phyloP scores from a whole-genome alignment of 371 early-diverging fungal species.

The Mucor lusitanicus region DNA sequence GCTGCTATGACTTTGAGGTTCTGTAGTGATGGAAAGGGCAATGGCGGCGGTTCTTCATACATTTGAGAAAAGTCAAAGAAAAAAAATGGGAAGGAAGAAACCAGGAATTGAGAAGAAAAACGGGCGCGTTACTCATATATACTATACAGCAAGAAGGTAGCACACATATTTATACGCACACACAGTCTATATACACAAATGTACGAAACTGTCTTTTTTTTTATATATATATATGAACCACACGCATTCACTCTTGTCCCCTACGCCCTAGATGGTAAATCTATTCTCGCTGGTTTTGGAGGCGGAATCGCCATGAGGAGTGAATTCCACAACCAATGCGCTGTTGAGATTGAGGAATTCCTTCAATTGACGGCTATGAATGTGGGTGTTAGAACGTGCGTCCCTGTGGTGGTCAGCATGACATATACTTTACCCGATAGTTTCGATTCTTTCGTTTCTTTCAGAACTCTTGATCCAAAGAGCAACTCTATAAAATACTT shows the following conservation, averaged over 20 bases:
- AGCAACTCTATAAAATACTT: slow-evolving; percentile 79
- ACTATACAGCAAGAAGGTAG: not conserved
- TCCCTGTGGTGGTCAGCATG: not conserved
- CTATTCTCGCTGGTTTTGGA: slow-evolving; percentile 25
- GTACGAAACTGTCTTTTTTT: not conserved
- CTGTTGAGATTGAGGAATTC: slow-evolving; percentile 34
- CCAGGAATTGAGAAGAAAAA: not conserved
- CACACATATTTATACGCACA: not conserved
- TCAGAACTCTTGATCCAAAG: slow-evolving; percentile 85
- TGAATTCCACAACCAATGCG: slow-evolving; percentile 25
- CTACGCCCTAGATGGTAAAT: slow-evolving; percentile 22
- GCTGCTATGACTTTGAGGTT: slow-evolving; percentile 13
- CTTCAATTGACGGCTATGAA: slow-evolving; percentile 56
- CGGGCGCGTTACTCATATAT: not conserved
- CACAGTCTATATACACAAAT: not conserved
- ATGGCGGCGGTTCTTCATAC: slow-evolving; percentile 17
- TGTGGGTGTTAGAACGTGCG: not conserved
- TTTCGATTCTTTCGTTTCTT: slow-evolving; percentile 57
- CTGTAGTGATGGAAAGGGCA: slow-evolving; percentile 24
- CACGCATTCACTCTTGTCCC: not conserved
- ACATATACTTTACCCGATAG: slow-evolving; percentile 56
- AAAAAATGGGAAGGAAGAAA: slow-evolving; percentile 1
- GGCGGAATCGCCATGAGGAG: slow-evolving; percentile 35
- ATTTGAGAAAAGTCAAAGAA: not conserved
- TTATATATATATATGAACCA: not conserved